These are phyloP conservation scores for Chaetomiaceae sp. DNA, from an alignment of 2,329 filamentous ascomycete species.

Conservation along the genomic window DNA sequence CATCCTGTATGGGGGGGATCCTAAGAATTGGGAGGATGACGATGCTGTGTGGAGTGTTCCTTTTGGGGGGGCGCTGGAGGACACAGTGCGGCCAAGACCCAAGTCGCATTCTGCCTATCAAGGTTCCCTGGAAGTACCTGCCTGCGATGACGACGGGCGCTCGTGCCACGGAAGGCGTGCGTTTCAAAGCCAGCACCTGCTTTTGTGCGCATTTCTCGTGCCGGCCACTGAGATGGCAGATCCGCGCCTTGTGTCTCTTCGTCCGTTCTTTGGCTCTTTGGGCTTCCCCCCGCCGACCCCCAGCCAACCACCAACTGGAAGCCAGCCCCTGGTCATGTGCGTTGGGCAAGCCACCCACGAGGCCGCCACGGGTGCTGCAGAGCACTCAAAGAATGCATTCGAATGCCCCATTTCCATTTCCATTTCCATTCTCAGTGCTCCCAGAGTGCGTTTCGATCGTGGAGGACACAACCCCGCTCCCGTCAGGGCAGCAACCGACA, in stretches of 20 bases:
- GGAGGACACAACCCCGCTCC: neutral
- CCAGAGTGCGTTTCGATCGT: neutral
- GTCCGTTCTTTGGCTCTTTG: neutral
- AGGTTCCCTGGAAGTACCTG: slow-evolving; percentile 2
- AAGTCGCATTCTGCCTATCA: too few species aligned
- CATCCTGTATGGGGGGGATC: too few species aligned
- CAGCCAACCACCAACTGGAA: slow-evolving; percentile 11
- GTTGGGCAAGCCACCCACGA: slow-evolving; percentile 4
- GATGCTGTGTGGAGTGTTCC: too few species aligned
- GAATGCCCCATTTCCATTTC: neutral
- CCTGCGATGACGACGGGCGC: neutral
- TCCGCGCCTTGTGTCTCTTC: slow-evolving; percentile 9
- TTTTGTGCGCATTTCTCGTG: slow-evolving; percentile 2
- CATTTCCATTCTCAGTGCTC: neutral
- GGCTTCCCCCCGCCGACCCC: too few species aligned
- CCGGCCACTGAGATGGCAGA: slow-evolving; percentile 6
- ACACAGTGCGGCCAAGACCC: too few species aligned
- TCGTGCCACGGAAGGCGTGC: slow-evolving; percentile 4
- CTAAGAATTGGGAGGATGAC: too few species aligned
- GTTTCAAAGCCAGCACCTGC: neutral
- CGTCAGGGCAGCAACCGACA: neutral
- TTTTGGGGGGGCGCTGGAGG: too few species aligned
- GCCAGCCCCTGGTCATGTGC: slow-evolving; percentile 11
- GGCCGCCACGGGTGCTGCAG: neutral
- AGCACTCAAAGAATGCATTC: neutral